These are phyloP conservation scores for Cladobotryum protrusum DNA, from an alignment of 2,329 filamentous ascomycete species.

Conservation along the genomic window DNA sequence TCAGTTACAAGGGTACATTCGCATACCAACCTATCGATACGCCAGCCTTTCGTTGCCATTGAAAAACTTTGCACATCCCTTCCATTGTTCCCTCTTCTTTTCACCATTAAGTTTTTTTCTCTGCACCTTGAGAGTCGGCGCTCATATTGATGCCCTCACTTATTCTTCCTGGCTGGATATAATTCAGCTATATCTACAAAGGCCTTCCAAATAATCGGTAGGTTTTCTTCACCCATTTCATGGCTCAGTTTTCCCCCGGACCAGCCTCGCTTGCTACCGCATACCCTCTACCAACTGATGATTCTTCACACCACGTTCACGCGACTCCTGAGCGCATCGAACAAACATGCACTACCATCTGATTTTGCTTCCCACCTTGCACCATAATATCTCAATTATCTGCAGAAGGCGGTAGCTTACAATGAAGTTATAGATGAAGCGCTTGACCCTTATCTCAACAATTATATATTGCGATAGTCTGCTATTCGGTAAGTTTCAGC, in stretches of 20 bases:
- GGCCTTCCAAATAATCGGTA: too few species aligned
- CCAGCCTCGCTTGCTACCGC: not conserved
- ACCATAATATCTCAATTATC: not conserved
- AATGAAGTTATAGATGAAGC: not conserved
- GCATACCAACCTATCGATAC: conserved; percentile 9
- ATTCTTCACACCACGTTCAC: conserved; percentile 52
- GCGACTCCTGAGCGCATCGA: conserved; percentile 55
- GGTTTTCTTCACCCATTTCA: not conserved
- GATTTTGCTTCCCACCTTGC: conserved; percentile 28
- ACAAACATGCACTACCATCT: conserved; percentile 76
- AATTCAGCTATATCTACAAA: not conserved
- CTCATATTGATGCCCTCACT: not conserved
- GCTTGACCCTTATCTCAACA: not conserved
- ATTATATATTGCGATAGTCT: not conserved
- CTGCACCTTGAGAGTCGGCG: too few species aligned
- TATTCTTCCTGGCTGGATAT: not conserved
- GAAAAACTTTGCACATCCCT: too few species aligned
- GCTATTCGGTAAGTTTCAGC: not conserved
- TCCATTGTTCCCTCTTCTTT: too few species aligned
- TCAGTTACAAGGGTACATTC: not conserved
- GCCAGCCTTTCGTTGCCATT: not conserved
- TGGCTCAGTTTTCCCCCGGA: not conserved
- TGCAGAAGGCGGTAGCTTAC: not conserved
- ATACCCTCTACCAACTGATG: conserved; percentile 38
- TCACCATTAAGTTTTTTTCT: too few species aligned